Conservation (phyloP, 768 basidiomycete species). For the Leucosporidium creatinivorum region DNA sequence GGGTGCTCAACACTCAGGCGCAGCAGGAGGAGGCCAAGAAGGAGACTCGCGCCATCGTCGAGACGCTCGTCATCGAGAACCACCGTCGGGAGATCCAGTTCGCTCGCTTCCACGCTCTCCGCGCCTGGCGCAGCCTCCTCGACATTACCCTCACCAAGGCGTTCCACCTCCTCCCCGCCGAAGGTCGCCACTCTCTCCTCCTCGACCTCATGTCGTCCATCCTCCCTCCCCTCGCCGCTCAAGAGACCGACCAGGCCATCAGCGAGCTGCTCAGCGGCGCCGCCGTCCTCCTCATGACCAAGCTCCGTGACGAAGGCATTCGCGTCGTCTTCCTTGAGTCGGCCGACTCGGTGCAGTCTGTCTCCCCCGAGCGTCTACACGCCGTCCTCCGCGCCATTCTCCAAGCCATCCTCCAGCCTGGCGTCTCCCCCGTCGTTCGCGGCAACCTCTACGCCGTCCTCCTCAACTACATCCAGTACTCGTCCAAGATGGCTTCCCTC, state of each 20-base stretch:
- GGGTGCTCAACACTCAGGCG: conserved; percentile 50
- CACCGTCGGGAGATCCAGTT: conserved; percentile 71
- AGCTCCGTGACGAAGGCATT: conserved; percentile 58
- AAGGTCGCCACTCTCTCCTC: conserved; percentile 76
- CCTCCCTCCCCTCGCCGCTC: conserved; percentile 59
- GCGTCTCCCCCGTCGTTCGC: conserved; percentile 73
- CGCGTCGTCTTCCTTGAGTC: conserved; percentile 52
- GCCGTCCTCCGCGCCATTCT: conserved; percentile 65
- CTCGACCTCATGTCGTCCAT: conserved; percentile 83
- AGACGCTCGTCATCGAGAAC: conserved; percentile 80
- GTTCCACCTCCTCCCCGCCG: conserved; percentile 71
- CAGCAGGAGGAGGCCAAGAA: conserved; percentile 60
- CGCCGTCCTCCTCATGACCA: conserved; percentile 72
- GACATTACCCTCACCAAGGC: conserved; percentile 81
- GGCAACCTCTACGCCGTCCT: conserved; percentile 91
- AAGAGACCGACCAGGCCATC: conserved; percentile 61
- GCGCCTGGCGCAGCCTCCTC: conserved; percentile 75
- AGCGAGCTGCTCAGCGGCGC: conserved; percentile 77
- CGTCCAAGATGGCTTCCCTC: conserved; percentile 40
- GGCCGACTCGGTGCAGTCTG: conserved; percentile 39
- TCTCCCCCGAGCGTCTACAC: conserved; percentile 65
- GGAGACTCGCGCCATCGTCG: conserved; percentile 69
- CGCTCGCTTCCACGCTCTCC: conserved; percentile 62
- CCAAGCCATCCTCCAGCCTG: conserved; percentile 66
- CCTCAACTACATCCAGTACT: conserved; percentile 72